Base-by-base conservation (phyloP, 495 filamentous ascomycete genomes). In the Cairneyella variabilis region DNA sequence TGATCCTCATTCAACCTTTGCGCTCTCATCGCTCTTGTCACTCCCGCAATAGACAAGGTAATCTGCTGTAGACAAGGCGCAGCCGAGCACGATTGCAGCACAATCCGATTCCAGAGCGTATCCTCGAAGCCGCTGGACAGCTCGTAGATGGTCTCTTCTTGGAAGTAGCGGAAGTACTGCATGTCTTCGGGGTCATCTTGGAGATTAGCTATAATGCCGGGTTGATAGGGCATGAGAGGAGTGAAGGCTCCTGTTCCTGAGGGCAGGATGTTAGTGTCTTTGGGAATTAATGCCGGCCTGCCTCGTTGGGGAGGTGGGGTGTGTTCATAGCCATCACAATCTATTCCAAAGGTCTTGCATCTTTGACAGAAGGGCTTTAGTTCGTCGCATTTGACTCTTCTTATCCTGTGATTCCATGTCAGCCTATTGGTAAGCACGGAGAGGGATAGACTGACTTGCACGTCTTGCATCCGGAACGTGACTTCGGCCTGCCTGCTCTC, bases 341-440 rank as follows among this genome's bases (percentile, higher is more conserved):
- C 25, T 9, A 18, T 23, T 12, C 51, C 51, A 45, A 37, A 45
- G 18, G 37, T 45, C 28, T 36, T 16, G 26, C 40, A 53, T 27
- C 51, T 20, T 21, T n/a, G 8, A 22, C 41, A 53, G 2, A 27
- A 27, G 17, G 51, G 41, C 14, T 53, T 46, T 16, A 3, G 27
- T 38, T 53, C 41, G 11, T 46, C 51, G 23, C 51, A 53, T 22
- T 53, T 53, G 16, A 53, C 40, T 17, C 41, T 39, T 3, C 51
- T 7, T 21, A 53, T 18, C 20, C 51, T 53, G 21, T 14, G 11
- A 23, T 9, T 22, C 6, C 14, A 43, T 20, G 10, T 45, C 10
- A 45, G 30, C 18, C 18, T 11, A 2, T 4, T 17, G 17, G 18
- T 39, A n/a, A n/a, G n/a, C n/a, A n/a, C n/a, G n/a, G n/a, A 27